Conservation (phyloP, 306 rosid genomes). For the Dalbergia cultrata region DNA sequence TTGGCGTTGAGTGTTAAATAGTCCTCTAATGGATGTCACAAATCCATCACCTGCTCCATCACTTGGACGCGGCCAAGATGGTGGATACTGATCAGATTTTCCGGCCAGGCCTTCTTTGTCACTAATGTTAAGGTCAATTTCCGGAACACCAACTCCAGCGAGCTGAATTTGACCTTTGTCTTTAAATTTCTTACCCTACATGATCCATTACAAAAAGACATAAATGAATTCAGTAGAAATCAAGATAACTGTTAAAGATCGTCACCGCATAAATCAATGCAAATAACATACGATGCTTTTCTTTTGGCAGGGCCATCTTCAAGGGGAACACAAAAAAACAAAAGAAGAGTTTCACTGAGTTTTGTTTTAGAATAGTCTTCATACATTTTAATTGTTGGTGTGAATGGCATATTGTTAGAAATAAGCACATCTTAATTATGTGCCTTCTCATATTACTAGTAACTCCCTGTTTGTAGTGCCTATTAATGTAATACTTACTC, state of each 20-base stretch:
- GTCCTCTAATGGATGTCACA: conserved; percentile 90
- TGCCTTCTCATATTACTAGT: too few relatives aligned
- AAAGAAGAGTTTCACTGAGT: background rate
- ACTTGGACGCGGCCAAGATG: conserved; percentile 79
- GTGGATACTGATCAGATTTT: conserved; percentile 70
- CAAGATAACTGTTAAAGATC: conserved; percentile 29
- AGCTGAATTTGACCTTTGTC: conserved; percentile 76
- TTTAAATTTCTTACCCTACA: conserved; percentile 90
- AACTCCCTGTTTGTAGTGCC: too few relatives aligned
- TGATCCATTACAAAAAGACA: conserved; percentile 38
- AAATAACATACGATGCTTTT: conserved; percentile 23
- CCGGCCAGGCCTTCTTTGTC: conserved; percentile 80
- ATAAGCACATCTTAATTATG: too few relatives aligned
- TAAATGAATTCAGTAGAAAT: conserved; percentile 4
- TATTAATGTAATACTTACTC: too few relatives aligned
- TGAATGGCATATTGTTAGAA: background rate
- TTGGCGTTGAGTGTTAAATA: conserved; percentile 83
- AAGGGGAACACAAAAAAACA: background rate
- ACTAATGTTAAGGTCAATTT: conserved; percentile 63
- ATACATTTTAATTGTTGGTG: conserved; percentile 38
- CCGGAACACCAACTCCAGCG: conserved; percentile 57
- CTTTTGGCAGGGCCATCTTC: conserved; percentile 26
- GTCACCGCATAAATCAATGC: conserved; percentile 12
- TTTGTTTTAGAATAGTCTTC: background rate
- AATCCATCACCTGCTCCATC: conserved; percentile 99